Evolutionary conservation across 2,329 filamentous ascomycete species (phyloP), one percentile per base, ranked within the genome.

Genomic region (Nothopassalora personata): DNA sequence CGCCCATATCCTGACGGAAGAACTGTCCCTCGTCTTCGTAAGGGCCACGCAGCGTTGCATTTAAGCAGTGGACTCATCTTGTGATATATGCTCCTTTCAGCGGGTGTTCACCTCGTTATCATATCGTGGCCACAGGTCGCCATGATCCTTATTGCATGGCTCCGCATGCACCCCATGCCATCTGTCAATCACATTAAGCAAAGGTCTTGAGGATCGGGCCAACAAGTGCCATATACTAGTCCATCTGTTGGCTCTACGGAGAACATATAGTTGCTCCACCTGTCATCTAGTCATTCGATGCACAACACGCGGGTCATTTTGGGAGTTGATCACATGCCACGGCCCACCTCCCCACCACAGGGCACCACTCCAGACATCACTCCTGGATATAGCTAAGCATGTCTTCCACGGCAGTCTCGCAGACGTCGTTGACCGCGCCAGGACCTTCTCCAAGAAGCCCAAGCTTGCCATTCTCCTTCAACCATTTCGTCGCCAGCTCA

Each of bases 261-360:
- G 56, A 64, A 70, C 59, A 71, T 66, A 53, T 71, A 69, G 43
- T 64, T 61, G 8, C 58, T 66, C 67, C 74, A 77, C 75, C 2
- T 57, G 34, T 18, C 43, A 19, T 18, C 36, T n/a, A 15, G 31
- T 56, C 33, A 56, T n/a, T n/a, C n/a, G n/a, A n/a, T n/a, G 54
- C 13, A 43, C 7, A 6, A 5, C 7, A 28, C 4, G 15, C 31
- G 36, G 8, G 2, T 1, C 7, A 23, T 28, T 4, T 39, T 27
- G 30, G 11, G 8, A 43, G 18, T 3, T 18, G 7, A n/a, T 9
- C 27, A 27, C 8, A 18, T 51, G 52, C 56, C 56, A 58, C 28
- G 81, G 81, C 0, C 82, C 82, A 23, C 80, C 82, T 31, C 78
- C 78, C 81, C 82, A 84, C 79, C 80, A 84, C 0, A 79, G 52